Percentiles rank a stretch among this genome's conserved stretches.
phyloP scores from a whole-genome alignment of 441 rosid species.

The Gossypium davidsonii region DNA sequence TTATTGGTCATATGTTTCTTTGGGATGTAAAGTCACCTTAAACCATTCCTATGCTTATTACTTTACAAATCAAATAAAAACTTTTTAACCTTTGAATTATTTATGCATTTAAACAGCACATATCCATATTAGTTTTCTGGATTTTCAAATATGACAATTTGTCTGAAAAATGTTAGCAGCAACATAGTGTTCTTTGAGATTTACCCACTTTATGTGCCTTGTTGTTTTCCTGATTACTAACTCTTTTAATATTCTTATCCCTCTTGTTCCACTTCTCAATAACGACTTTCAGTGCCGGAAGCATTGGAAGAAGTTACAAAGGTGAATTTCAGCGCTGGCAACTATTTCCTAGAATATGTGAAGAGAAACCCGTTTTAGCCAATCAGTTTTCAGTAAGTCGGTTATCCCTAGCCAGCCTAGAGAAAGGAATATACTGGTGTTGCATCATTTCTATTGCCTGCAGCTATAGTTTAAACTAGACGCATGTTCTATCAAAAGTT shows the following conservation, averaged over 20 bases:
- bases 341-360: slow-evolving; percentile 57
- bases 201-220: background rate
- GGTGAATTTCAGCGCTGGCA: slow-evolving; percentile 94
- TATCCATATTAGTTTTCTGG: background rate
- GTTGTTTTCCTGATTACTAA: background rate
- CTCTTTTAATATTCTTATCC: background rate
- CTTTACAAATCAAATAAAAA: background rate
- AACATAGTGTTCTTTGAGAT: background rate
- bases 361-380: slow-evolving; percentile 72
- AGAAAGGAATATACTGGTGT: background rate
- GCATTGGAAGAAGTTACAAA: slow-evolving; percentile 87
- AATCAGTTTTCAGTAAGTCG: slow-evolving; percentile 94
- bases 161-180: background rate
- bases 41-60: background rate
- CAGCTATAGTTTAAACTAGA: background rate
- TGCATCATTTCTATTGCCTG: background rate
- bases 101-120: background rate
- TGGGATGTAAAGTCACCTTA: background rate
- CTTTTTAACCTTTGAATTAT: background rate
- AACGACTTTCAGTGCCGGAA: slow-evolving; percentile 50
- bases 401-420: background rate
- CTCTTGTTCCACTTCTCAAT: background rate
- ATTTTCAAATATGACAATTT: background rate
- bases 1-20: background rate
- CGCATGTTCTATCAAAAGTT: background rate